These are phyloP conservation scores for Grigorovia jiainica DNA, from an alignment of 805 yeast species.

Conservation along the genomic window DNA sequence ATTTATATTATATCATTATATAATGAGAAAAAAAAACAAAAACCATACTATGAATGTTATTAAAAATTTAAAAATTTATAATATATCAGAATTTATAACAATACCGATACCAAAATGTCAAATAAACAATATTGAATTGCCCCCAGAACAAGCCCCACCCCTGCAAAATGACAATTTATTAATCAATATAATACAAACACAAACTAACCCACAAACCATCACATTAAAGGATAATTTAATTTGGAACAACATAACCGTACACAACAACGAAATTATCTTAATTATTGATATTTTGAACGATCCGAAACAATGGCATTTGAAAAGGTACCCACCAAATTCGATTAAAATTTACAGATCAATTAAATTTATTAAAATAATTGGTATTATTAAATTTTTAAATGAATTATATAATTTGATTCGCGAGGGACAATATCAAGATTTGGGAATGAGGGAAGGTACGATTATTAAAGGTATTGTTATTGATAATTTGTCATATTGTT, in stretches of 20 bases:
- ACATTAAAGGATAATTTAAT: constrained; percentile 4
- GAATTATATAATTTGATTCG: neutral
- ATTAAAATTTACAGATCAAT: neutral
- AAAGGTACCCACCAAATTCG: constrained; percentile 2
- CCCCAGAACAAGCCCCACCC: neutral
- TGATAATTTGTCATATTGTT: constrained; percentile 24
- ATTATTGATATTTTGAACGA: neutral
- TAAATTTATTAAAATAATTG: constrained; percentile 15
- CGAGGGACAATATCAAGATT: neutral
- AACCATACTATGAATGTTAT: neutral
- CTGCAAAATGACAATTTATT: constrained; percentile 3
- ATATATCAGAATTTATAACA: constrained; percentile 3
- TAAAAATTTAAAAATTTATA: constrained; percentile 21
- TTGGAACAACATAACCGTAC: constrained; percentile 8
- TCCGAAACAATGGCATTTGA: neutral
- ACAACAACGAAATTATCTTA: neutral
- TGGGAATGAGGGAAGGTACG: neutral
- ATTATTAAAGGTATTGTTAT: constrained; percentile 18
- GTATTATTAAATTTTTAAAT: constrained; percentile 9
- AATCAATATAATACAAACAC: constrained; percentile 8
- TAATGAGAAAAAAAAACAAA: neutral
- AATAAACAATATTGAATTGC: neutral
- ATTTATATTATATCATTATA: neutral
- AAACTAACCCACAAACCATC: neutral
- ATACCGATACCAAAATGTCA: neutral